phyloP scores from a whole-genome alignment of 2,329 filamentous ascomycete genomes.

The Colletotrichum tamarilloi region DNA sequence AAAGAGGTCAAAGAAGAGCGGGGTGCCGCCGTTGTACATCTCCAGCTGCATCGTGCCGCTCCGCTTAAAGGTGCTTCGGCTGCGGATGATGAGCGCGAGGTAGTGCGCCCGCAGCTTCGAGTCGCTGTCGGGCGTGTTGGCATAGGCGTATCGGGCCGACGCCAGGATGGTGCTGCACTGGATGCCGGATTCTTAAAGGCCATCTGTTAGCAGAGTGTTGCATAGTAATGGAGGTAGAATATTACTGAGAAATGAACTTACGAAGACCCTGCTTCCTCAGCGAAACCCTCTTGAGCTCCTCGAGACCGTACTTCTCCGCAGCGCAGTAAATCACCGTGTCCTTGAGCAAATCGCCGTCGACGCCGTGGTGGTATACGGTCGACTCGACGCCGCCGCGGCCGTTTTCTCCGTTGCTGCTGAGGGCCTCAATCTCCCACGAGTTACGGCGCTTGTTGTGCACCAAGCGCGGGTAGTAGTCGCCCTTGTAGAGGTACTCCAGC shows the following conservation, averaged over 20 bases:
- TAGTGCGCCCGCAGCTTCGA: conserved; percentile 93
- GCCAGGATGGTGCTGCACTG: conserved; percentile 86
- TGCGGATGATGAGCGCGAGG: conserved; percentile 90
- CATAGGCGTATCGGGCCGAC: conserved; percentile 90
- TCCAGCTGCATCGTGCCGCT: conserved; percentile 96
- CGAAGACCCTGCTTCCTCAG: conserved; percentile 90
- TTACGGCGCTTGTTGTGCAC: conserved; percentile 84
- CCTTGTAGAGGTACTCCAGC: conserved; percentile 93
- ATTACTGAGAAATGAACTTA: conserved; percentile 47
- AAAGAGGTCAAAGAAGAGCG: conserved; percentile 93
- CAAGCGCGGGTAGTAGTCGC: conserved; percentile 89
- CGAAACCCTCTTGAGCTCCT: conserved; percentile 85
- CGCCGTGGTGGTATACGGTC: conserved; percentile 74
- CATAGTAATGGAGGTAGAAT: background rate
- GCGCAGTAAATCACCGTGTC: conserved; percentile 94
- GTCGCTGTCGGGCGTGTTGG: conserved; percentile 88
- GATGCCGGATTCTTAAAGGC: conserved; percentile 73
- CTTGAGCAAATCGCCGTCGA: conserved; percentile 79
- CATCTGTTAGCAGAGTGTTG: conserved; percentile 3
- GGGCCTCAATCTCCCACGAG: conserved; percentile 83
- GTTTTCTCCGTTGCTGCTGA: conserved; percentile 53
- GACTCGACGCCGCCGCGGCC: conserved; percentile 64
- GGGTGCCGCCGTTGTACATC: conserved; percentile 86
- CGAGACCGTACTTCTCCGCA: conserved; percentile 84
- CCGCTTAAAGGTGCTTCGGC: conserved; percentile 87